phyloP scores from a whole-genome alignment of 192 early-diverging fungal species.

The Backusella macrospora region DNA sequence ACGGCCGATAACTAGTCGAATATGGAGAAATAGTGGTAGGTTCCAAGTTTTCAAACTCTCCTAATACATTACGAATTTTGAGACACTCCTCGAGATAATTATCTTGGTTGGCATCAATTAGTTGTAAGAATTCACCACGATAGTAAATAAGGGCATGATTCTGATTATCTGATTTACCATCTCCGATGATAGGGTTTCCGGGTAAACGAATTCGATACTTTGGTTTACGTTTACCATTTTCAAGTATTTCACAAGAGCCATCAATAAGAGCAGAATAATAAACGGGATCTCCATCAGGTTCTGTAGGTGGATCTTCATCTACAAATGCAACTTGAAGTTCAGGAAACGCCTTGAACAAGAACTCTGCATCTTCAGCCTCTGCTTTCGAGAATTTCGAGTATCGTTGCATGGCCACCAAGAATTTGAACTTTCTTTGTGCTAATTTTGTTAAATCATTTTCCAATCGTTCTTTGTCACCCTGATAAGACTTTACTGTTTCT shows the following conservation, averaged over 20 bases:
- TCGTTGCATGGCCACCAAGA: slow-evolving; percentile 85
- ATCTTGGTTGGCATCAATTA: slow-evolving; percentile 91
- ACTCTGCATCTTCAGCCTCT: slow-evolving; percentile 75
- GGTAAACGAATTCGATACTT: slow-evolving; percentile 77
- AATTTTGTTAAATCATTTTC: slow-evolving; percentile 72
- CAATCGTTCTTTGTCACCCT: slow-evolving; percentile 65
- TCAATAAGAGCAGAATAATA: slow-evolving; percentile 76
- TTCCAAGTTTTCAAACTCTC: slow-evolving; percentile 83
- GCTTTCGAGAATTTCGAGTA: slow-evolving; percentile 77
- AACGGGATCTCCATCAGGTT: slow-evolving; percentile 58
- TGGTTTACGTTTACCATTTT: slow-evolving; percentile 77
- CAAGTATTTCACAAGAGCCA: slow-evolving; percentile 67
- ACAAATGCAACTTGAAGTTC: slow-evolving; percentile 82
- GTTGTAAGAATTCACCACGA: slow-evolving; percentile 86
- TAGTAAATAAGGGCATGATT: slow-evolving; percentile 84
- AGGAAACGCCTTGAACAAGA: slow-evolving; percentile 75
- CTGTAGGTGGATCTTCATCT: slow-evolving; percentile 65
- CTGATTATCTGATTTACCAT: slow-evolving; percentile 92
- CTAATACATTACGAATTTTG: slow-evolving; percentile 84
- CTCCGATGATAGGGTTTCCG: slow-evolving; percentile 87
- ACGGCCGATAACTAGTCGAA: slow-evolving; percentile 59
- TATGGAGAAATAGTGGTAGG: slow-evolving; percentile 69
- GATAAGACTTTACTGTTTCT: slow-evolving; percentile 68
- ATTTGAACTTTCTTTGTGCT: slow-evolving; percentile 79
- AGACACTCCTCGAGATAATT: slow-evolving; percentile 91